Evolutionary conservation across 345 rosid genomes (phyloP).

Genomic region (Chamaenerion angustifolium): DNA sequence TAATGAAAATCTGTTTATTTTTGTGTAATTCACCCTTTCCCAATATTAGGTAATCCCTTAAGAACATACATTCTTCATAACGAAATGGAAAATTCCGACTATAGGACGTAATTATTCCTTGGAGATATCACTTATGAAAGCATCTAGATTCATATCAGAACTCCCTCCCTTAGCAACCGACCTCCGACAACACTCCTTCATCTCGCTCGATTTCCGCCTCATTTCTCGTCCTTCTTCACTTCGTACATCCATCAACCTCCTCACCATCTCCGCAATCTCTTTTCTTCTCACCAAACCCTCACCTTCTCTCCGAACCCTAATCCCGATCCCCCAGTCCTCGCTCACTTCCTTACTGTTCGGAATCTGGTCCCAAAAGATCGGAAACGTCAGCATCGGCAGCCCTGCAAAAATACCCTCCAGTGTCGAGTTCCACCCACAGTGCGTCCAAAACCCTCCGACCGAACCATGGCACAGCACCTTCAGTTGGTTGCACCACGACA

Average conservation of each 20-base stretch:
- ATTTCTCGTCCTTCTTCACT: constrained; percentile 16
- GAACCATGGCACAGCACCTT: constrained; percentile 37
- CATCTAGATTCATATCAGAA: constrained; percentile 22
- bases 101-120: not conserved
- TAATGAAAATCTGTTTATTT: too few species aligned
- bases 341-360: constrained; percentile 32
- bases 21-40: too few species aligned
- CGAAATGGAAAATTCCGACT: too few species aligned
- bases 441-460: constrained; percentile 52
- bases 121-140: constrained; percentile 21
- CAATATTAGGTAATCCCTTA: too few species aligned
- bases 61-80: too few species aligned
- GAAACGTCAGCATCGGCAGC: constrained; percentile 34
- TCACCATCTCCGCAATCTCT: constrained; percentile 14
- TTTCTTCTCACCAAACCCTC: constrained; percentile 18
- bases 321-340: constrained; percentile 45
- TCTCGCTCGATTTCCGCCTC: constrained; percentile 17
- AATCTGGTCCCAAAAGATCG: constrained; percentile 33
- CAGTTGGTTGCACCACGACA: constrained; percentile 26
- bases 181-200: constrained; percentile 12
- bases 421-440: constrained; percentile 58
- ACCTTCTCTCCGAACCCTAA: constrained; percentile 17
- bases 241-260: constrained; percentile 16
- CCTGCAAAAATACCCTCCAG: constrained; percentile 36
- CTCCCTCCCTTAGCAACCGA: constrained; percentile 27